A percentile compares a stretch with the other conserved stretches of the same genome.
Conservation (phyloP, 139 green algal genomes). For the Closterium sp. region DNA sequence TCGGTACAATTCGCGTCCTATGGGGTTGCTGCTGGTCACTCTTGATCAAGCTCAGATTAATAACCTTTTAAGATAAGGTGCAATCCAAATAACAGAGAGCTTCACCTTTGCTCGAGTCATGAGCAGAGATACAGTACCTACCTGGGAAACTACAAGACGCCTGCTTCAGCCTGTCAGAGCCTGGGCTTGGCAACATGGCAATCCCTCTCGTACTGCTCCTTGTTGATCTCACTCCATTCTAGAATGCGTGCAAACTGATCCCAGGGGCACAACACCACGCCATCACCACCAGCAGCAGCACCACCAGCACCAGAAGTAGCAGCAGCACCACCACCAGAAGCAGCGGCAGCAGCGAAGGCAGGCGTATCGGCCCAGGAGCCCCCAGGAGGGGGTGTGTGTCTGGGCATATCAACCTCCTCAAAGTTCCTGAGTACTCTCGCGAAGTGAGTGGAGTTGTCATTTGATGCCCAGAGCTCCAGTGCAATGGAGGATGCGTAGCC, state of each 20-base stretch:
- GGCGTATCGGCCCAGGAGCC: neutral
- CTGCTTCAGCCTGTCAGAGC: neutral
- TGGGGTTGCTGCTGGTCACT: too few relatives aligned
- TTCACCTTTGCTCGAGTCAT: neutral
- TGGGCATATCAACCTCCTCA: neutral
- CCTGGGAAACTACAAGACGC: neutral
- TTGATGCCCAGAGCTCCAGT: neutral
- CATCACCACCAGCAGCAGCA: neutral
- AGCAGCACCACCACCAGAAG: neutral
- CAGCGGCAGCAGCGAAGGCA: too few relatives aligned
- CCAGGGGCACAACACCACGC: neutral
- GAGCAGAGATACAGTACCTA: neutral
- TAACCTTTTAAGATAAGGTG: too few relatives aligned
- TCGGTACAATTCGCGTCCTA: too few relatives aligned
- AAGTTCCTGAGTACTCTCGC: neutral
- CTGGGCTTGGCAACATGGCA: neutral
- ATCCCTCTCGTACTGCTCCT: neutral
- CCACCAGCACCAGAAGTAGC: neutral
- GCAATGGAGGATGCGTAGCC: neutral
- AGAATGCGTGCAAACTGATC: neutral
- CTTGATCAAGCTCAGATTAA: too few relatives aligned
- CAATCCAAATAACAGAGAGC: neutral
- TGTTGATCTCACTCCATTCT: neutral
- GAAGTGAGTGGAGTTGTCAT: neutral
- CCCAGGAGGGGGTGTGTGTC: neutral